Percentiles rank a stretch among this genome's conserved stretches.
phyloP scores from a whole-genome alignment of 176 grass and related monocot genomes.

The Themeda triandra region DNA sequence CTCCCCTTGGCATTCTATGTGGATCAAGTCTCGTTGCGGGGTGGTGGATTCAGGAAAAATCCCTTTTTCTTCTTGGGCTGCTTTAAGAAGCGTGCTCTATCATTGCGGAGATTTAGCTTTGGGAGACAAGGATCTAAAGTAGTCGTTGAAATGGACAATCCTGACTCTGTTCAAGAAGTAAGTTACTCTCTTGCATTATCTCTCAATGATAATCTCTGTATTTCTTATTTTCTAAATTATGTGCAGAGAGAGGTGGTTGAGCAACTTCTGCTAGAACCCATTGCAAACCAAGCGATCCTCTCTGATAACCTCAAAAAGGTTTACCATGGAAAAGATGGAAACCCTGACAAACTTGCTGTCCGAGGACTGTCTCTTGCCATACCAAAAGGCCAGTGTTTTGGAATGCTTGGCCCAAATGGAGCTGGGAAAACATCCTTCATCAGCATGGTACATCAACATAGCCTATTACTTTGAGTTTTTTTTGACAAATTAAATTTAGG shows the following conservation, averaged over 20 bases:
- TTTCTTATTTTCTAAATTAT: constrained; percentile 28
- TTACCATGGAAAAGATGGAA: constrained; percentile 86
- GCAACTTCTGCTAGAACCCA: constrained; percentile 51
- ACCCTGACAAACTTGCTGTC: constrained; percentile 83
- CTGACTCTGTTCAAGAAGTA: constrained; percentile 65
- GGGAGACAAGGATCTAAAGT: constrained; percentile 57
- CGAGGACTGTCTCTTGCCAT: constrained; percentile 86
- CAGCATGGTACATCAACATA: constrained; percentile 63
- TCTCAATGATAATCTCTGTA: background rate
- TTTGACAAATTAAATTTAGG: background rate
- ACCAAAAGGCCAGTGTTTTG: constrained; percentile 90
- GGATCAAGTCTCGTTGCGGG: constrained; percentile 49
- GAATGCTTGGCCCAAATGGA: constrained; percentile 96
- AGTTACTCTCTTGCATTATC: constrained; percentile 20
- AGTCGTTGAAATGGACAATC: constrained; percentile 63
- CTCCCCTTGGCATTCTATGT: constrained; percentile 67
- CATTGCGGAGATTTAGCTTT: constrained; percentile 45
- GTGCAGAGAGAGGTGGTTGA: constrained; percentile 71
- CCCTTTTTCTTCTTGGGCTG: constrained; percentile 52
- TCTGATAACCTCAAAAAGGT: constrained; percentile 77
- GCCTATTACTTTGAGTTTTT: background rate
- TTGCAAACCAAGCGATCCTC: constrained; percentile 56
- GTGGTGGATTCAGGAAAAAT: constrained; percentile 37
- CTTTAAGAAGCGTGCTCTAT: constrained; percentile 42
- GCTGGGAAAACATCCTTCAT: constrained; percentile 98